Percentiles rank a stretch among this genome's conserved stretches.
Evolutionary conservation across 805 yeast species (phyloP).

Genomic region (Wickerhamiella kazuoi): DNA sequence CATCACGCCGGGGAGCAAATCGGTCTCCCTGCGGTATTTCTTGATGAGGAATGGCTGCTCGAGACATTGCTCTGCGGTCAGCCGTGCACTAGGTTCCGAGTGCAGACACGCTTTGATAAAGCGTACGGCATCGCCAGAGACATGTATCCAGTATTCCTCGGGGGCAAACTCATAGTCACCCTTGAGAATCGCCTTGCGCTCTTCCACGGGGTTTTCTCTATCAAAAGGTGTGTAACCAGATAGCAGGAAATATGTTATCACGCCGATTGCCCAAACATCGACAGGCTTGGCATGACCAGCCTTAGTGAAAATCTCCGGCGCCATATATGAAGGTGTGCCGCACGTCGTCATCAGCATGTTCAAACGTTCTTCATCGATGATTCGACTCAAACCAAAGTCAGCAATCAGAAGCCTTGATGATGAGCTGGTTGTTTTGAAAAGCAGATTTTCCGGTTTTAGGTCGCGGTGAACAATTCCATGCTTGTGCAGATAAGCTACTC

Average conservation of each 20-base stretch:
- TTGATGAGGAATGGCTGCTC: conserved; percentile 28
- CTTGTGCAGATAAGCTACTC: conserved; percentile 39
- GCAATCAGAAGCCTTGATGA: conserved; percentile 31
- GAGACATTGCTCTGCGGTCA: conserved; percentile 29
- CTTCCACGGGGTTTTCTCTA: conserved; percentile 52
- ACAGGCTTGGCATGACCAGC: conserved; percentile 41
- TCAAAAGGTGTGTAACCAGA: conserved; percentile 68
- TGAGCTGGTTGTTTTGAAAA: conserved; percentile 29
- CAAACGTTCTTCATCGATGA: conserved; percentile 25
- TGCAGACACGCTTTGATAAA: conserved; percentile 39
- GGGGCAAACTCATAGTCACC: conserved; percentile 49
- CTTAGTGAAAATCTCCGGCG: conserved; percentile 46
- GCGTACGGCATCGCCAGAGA: conserved; percentile 36
- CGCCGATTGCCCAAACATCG: conserved; percentile 67
- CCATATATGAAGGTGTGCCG: conserved; percentile 61
- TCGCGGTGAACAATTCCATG: conserved; percentile 54
- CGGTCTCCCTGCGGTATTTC: conserved; percentile 16
- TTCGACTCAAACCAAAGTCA: conserved; percentile 49
- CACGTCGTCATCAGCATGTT: conserved; percentile 30
- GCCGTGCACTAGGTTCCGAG: conserved; percentile 29
- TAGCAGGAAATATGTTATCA: conserved; percentile 48
- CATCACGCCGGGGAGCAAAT: conserved; percentile 20
- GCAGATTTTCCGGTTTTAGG: conserved; percentile 52
- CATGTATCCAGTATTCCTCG: conserved; percentile 36
- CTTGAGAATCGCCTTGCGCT: conserved; percentile 39